Conservation (phyloP, 2,329 filamentous ascomycete genomes). For the Hypomyces perniciosus region DNA sequence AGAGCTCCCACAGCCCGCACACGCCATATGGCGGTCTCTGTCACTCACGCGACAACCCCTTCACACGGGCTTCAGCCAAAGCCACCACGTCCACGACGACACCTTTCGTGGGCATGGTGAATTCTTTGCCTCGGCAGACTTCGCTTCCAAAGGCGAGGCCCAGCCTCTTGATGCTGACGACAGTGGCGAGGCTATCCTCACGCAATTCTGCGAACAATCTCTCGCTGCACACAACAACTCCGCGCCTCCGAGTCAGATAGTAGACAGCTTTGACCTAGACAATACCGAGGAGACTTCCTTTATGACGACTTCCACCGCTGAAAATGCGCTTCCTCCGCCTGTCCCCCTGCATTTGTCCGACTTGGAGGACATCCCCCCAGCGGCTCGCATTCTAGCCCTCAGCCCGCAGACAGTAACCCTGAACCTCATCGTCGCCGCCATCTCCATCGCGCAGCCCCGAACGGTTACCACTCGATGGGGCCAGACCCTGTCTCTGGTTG, state of each 20-base stretch:
- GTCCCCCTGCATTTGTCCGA: slow-evolving; percentile 38
- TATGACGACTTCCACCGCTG: slow-evolving; percentile 16
- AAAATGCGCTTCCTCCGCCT: slow-evolving; percentile 19
- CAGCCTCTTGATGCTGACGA: slow-evolving; percentile 24
- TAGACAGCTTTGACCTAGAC: slow-evolving; percentile 20
- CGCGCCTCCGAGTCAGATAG: slow-evolving; percentile 55
- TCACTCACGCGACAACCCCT: slow-evolving; percentile 41
- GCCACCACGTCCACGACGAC: slow-evolving; percentile 30
- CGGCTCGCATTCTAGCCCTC: slow-evolving; percentile 58
- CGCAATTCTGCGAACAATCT: slow-evolving; percentile 73
- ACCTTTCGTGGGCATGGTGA: slow-evolving; percentile 29
- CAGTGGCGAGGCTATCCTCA: slow-evolving; percentile 35
- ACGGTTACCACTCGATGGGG: slow-evolving; percentile 63
- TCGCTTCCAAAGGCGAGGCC: slow-evolving; percentile 24
- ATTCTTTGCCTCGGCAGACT: slow-evolving; percentile 44
- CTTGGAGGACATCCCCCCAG: slow-evolving; percentile 64
- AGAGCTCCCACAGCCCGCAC: slow-evolving; percentile 19
- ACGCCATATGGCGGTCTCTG: slow-evolving; percentile 49
- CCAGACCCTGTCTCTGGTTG: slow-evolving; percentile 58
- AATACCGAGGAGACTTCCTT: slow-evolving; percentile 16
- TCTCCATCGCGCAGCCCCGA: slow-evolving; percentile 63
- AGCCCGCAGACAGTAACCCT: slow-evolving; percentile 75
- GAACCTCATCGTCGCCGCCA: slow-evolving; percentile 73
- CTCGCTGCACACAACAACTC: slow-evolving; percentile 64
- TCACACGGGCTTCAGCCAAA: slow-evolving; percentile 48